These are phyloP conservation scores for Boletus rex-veris DNA, from an alignment of 768 basidiomycete genomes.

Conservation along the genomic window DNA sequence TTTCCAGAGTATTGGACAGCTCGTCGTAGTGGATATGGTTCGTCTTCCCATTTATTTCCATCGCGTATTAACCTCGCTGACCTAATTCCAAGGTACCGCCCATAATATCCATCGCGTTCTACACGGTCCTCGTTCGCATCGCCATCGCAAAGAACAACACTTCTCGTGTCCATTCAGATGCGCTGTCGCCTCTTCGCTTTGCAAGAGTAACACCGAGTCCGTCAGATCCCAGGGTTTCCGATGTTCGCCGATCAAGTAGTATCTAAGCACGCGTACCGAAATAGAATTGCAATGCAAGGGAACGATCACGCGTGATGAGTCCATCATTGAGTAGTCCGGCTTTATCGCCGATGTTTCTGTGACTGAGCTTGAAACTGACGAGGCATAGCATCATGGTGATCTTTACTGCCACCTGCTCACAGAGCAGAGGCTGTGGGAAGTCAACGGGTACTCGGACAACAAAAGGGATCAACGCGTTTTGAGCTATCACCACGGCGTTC, in stretches of 20 bases:
- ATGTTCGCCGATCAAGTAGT: conserved; percentile 19
- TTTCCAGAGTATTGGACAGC: conserved; percentile 1
- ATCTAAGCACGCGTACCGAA: neutral
- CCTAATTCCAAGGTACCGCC: conserved; percentile 11
- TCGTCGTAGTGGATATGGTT: conserved; percentile 22
- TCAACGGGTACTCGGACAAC: too few relatives aligned
- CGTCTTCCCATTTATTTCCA: neutral
- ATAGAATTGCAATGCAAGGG: neutral
- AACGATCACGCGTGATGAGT: neutral
- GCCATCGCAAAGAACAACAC: conserved; percentile 8
- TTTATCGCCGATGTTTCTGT: neutral
- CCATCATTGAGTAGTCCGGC: neutral
- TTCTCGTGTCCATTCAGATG: neutral
- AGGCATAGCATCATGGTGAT: too few relatives aligned
- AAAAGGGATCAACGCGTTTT: too few relatives aligned
- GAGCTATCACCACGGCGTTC: too few relatives aligned
- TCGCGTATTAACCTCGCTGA: neutral
- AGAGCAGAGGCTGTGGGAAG: neutral
- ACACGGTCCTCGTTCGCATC: conserved; percentile 18
- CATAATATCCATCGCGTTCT: conserved; percentile 21
- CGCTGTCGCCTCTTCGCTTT: conserved; percentile 17
- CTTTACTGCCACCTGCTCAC: neutral
- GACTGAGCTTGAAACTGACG: too few relatives aligned
- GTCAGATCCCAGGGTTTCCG: neutral
- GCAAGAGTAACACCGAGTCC: conserved; percentile 5